These are phyloP conservation scores for Aspergillus candidus DNA, from an alignment of 2,329 filamentous ascomycete genomes.

Conservation along the genomic window DNA sequence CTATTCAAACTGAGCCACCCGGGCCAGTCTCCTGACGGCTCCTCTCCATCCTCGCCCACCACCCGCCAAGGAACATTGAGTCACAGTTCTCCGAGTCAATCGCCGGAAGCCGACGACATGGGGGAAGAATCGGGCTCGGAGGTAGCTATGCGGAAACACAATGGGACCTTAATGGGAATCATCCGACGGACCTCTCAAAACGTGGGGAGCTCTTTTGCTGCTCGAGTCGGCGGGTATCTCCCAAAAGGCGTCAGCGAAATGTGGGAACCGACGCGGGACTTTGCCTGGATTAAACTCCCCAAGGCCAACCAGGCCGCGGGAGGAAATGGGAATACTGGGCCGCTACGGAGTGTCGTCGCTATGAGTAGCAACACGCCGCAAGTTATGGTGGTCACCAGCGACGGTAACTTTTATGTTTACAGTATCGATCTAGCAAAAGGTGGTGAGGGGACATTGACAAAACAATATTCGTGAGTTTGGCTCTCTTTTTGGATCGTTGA, in stretches of 20 bases:
- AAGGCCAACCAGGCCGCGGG: constrained; percentile 45
- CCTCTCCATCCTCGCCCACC: constrained; percentile 20
- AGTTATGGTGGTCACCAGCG: constrained; percentile 96
- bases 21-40: constrained; percentile 25
- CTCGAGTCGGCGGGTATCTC: constrained; percentile 84
- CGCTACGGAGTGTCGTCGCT: constrained; percentile 85
- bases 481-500: background rate
- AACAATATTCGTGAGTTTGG: constrained; percentile 81
- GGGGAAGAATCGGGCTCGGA: constrained; percentile 28
- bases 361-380: constrained; percentile 94
- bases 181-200: constrained; percentile 91
- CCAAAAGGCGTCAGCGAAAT: constrained; percentile 93
- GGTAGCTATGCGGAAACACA: constrained; percentile 41
- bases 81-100: constrained; percentile 22
- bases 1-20: constrained; percentile 71
- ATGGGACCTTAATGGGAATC: constrained; percentile 82
- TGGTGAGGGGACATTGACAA: constrained; percentile 83
- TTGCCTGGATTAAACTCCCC: constrained; percentile 92
- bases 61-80: constrained; percentile 22
- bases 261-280: constrained; percentile 92
- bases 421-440: constrained; percentile 92
- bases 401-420: constrained; percentile 91
- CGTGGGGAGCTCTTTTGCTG: constrained; percentile 81
- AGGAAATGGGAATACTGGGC: constrained; percentile 40
- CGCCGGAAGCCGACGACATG: constrained; percentile 28